A percentile compares a stretch with the other conserved stretches of the same genome.
Evolutionary conservation across 805 yeast genomes (phyloP).

Genomic region (Nakazawaea populi): DNA sequence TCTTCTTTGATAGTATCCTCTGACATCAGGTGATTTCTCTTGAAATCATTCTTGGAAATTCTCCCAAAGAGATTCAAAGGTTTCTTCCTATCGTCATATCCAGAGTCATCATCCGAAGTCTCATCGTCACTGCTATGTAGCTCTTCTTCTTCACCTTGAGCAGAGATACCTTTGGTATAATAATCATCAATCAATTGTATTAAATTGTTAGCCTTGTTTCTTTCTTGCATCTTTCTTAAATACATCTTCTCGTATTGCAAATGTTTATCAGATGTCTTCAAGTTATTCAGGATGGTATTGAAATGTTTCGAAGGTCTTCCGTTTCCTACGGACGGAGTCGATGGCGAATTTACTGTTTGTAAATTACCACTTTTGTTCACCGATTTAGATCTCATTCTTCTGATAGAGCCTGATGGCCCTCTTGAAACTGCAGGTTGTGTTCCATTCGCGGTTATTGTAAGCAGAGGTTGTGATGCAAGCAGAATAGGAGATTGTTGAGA

Average conservation of each 20-base stretch:
- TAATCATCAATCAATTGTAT: slow-evolving; percentile 39
- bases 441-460: background rate
- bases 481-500: background rate
- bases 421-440: slow-evolving; percentile 9
- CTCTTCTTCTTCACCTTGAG: slow-evolving; percentile 18
- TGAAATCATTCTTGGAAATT: slow-evolving; percentile 1
- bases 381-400: slow-evolving; percentile 9
- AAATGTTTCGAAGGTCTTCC: slow-evolving; percentile 17
- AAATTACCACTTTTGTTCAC: slow-evolving; percentile 2
- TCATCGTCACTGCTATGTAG: slow-evolving; percentile 1
- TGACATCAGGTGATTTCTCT: background rate
- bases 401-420: slow-evolving; percentile 7
- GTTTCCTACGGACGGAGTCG: slow-evolving; percentile 8
- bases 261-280: slow-evolving; percentile 33
- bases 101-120: slow-evolving; percentile 22
- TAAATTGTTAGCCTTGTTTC: slow-evolving; percentile 12
- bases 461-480: background rate
- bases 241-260: slow-evolving; percentile 50
- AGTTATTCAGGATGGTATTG: slow-evolving; percentile 23
- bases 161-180: slow-evolving; percentile 43
- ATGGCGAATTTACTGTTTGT: slow-evolving; percentile 13
- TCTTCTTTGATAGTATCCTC: slow-evolving; percentile 7
- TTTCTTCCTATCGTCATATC: slow-evolving; percentile 24
- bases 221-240: slow-evolving; percentile 38
- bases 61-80: slow-evolving; percentile 6